These are phyloP conservation scores for Candida tammaniensis DNA, from an alignment of 805 yeast species.

Conservation along the genomic window DNA sequence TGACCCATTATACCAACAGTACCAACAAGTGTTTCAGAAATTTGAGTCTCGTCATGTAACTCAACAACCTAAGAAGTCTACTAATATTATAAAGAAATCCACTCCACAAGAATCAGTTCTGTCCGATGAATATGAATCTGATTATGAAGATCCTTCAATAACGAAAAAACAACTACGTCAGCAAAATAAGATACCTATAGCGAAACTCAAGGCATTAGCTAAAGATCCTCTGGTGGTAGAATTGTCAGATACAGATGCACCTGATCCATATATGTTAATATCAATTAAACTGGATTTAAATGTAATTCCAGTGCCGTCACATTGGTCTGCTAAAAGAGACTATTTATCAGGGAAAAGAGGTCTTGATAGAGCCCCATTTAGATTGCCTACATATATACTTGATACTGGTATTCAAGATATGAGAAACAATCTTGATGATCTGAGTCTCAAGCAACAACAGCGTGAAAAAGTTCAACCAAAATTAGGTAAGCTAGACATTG, in stretches of 20 bases:
- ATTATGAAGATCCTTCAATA: constrained; percentile 14
- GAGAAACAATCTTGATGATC: constrained; percentile 64
- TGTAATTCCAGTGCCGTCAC: constrained; percentile 72
- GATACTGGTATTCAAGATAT: constrained; percentile 86
- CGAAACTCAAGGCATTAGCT: constrained; percentile 61
- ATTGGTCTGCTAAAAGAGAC: constrained; percentile 81
- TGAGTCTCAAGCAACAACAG: constrained; percentile 65
- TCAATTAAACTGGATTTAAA: constrained; percentile 64
- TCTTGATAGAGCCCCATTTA: constrained; percentile 65
- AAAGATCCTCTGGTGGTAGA: constrained; percentile 72
- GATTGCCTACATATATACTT: constrained; percentile 71
- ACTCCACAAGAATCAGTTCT: constrained; percentile 7
- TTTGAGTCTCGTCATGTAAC: constrained; percentile 6
- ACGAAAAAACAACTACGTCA: constrained; percentile 45
- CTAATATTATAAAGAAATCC: background rate
- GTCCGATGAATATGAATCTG: constrained; percentile 18
- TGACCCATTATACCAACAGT: constrained; percentile 17
- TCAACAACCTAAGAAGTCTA: background rate
- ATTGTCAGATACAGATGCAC: constrained; percentile 84
- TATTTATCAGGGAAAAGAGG: constrained; percentile 67
- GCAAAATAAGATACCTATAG: constrained; percentile 58
- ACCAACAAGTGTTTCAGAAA: constrained; percentile 18
- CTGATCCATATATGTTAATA: constrained; percentile 67
- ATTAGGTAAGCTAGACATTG: constrained; percentile 81
- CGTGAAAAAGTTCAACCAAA: constrained; percentile 88